Evolutionary conservation across 495 filamentous ascomycete genomes (phyloP).

Genomic region (Hypoxylon fragiforme): DNA sequence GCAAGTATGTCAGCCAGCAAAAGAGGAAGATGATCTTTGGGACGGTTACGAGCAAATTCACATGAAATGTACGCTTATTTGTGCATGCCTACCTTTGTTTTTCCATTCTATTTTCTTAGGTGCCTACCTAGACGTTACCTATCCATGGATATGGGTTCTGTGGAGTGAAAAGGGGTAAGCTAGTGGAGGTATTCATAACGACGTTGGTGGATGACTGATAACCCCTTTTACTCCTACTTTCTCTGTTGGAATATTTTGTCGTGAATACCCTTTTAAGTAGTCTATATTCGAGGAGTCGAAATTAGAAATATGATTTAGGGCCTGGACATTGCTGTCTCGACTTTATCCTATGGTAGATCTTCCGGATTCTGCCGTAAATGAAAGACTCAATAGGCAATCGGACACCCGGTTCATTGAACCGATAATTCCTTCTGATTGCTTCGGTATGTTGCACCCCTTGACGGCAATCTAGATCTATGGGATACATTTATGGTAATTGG

Average conservation of each 20-base stretch:
- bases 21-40: conserved; percentile 82
- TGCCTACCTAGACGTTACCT: background rate
- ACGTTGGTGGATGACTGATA: conserved; percentile 13
- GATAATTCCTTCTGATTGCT: conserved; percentile 4
- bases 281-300: too few species aligned
- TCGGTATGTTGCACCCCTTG: conserved; percentile 11
- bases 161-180: conserved; percentile 8
- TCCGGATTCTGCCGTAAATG: conserved; percentile 38
- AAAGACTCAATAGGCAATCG: conserved; percentile 27
- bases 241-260: too few species aligned
- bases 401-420: conserved; percentile 17
- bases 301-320: too few species aligned
- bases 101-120: background rate
- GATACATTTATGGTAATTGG: conserved; percentile 25
- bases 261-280: too few species aligned
- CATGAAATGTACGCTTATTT: conserved; percentile 22
- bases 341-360: conserved; percentile 40
- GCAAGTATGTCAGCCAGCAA: conserved; percentile 80
- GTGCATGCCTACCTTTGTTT: background rate
- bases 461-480: conserved; percentile 3
- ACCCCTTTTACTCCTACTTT: background rate
- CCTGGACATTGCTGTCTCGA: background rate
- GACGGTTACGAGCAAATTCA: conserved; percentile 52
- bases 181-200: conserved; percentile 16
- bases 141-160: background rate